phyloP scores from a whole-genome alignment of 1,284 basidiomycete genomes.

The Pulveroboletus sp. region DNA sequence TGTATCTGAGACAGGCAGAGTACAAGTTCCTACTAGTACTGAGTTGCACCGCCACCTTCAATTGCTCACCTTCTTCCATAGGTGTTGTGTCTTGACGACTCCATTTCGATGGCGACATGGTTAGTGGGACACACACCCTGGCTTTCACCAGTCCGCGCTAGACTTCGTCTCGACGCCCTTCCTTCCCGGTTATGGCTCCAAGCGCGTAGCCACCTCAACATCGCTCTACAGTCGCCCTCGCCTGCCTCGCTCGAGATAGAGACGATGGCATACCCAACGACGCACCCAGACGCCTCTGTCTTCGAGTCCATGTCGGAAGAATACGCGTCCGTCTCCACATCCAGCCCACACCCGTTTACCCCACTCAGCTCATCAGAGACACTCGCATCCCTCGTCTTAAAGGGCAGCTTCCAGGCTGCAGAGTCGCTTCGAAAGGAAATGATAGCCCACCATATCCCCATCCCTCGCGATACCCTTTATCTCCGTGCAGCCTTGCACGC shows the following conservation, averaged over 20 bases:
- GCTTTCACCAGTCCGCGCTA: constrained; percentile 16
- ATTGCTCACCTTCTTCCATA: not conserved
- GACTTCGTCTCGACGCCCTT: constrained; percentile 14
- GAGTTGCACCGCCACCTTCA: constrained; percentile 12
- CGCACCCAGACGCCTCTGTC: constrained; percentile 28
- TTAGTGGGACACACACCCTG: constrained; percentile 15
- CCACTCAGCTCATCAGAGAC: constrained; percentile 31
- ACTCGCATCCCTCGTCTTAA: constrained; percentile 25
- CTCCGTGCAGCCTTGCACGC: constrained; percentile 31
- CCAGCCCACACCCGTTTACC: constrained; percentile 7
- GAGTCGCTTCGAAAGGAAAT: constrained; percentile 33
- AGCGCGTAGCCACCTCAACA: constrained; percentile 24
- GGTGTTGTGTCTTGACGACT: not conserved
- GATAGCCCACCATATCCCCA: constrained; percentile 22
- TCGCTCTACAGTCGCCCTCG: constrained; percentile 29
- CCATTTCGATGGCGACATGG: constrained; percentile 32
- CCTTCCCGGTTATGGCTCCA: constrained; percentile 19
- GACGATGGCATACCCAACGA: constrained; percentile 32
- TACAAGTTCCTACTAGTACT: too few species aligned
- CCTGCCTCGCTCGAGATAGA: constrained; percentile 35
- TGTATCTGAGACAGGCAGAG: too few species aligned
- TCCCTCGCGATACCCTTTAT: constrained; percentile 26
- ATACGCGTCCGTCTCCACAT: constrained; percentile 19
- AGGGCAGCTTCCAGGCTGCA: constrained; percentile 24
- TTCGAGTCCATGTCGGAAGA: constrained; percentile 33